phyloP scores from a whole-genome alignment of 352 stramenopile genomes.

The Phytophthora foliorum region DNA sequence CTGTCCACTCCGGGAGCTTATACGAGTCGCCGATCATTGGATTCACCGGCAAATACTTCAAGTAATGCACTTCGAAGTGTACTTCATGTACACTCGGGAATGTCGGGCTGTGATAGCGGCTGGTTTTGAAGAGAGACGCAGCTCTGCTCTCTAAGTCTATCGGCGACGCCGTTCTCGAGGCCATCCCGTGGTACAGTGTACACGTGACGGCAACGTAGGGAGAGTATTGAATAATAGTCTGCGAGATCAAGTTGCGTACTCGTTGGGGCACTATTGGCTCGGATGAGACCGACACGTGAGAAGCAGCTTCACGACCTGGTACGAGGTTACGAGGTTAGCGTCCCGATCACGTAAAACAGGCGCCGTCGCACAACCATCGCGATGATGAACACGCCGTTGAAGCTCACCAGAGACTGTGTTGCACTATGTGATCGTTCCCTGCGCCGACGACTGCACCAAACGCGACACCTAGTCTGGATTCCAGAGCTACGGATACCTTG shows the following conservation, averaged over 20 bases:
- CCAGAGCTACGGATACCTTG: constrained; percentile 44
- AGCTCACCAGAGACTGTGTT: constrained; percentile 53
- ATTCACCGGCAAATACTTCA: too few species aligned
- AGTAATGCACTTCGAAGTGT: too few species aligned
- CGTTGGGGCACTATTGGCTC: constrained; percentile 46
- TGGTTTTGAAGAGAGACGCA: constrained; percentile 10
- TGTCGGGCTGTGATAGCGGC: constrained; percentile 26
- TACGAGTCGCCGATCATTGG: constrained; percentile 8
- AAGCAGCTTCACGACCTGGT: constrained; percentile 55
- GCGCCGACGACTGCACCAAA: constrained; percentile 51
- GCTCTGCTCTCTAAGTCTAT: constrained; percentile 13
- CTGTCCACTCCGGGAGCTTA: constrained; percentile 19
- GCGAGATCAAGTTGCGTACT: constrained; percentile 48
- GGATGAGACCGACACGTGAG: constrained; percentile 49
- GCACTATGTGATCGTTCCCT: constrained; percentile 42
- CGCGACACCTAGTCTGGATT: constrained; percentile 55
- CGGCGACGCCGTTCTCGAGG: constrained; percentile 20
- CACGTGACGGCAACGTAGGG: constrained; percentile 51
- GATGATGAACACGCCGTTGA: constrained; percentile 53
- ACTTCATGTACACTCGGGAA: constrained; percentile 28
- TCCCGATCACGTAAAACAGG: constrained; percentile 51
- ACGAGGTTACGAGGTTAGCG: constrained; percentile 53
- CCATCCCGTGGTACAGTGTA: too few species aligned
- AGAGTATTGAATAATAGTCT: constrained; percentile 62
- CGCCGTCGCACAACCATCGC: constrained; percentile 49